Conservation (phyloP, 78 protist genomes). For the Salpingoeca rosetta region DNA sequence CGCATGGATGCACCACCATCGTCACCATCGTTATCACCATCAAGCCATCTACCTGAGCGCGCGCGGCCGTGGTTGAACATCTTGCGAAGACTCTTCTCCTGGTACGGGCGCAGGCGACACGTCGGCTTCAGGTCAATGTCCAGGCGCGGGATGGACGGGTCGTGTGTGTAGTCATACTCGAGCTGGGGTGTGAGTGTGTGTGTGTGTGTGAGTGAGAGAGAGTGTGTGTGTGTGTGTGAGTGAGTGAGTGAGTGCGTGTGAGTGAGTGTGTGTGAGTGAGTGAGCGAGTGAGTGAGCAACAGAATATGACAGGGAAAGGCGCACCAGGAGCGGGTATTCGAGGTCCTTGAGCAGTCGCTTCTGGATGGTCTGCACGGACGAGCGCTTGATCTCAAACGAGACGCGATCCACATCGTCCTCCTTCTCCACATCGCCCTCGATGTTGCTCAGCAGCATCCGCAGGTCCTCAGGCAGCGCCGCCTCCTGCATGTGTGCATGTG, state of each 20-base stretch:
- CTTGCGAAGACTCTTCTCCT: conserved; percentile 73
- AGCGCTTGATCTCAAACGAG: conserved; percentile 3
- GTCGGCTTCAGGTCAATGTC: conserved; percentile 71
- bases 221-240: no score
- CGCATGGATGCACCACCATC: no score
- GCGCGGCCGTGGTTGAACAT: conserved; percentile 94
- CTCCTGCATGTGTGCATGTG: neutral
- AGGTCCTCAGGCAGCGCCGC: neutral
- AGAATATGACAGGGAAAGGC: no score
- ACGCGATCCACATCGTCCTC: neutral
- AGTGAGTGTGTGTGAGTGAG: no score
- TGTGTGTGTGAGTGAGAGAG: no score
- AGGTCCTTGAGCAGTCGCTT: neutral
- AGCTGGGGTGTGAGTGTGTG: no score
- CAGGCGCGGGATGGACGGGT: conserved; percentile 40
- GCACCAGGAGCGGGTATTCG: neutral
- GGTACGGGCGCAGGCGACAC: conserved; percentile 74
- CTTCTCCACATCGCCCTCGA: no score
- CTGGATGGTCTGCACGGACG: neutral
- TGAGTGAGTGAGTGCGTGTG: no score
- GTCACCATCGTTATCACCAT: no score
- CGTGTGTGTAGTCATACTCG: conserved; percentile 87
- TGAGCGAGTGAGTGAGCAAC: no score
- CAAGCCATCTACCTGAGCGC: no score
- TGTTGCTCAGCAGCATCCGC: neutral